Evolutionary conservation across 2,329 filamentous ascomycete species (phyloP), one percentile per base, ranked within the genome.

Genomic region (Colletotrichum graminicola): DNA sequence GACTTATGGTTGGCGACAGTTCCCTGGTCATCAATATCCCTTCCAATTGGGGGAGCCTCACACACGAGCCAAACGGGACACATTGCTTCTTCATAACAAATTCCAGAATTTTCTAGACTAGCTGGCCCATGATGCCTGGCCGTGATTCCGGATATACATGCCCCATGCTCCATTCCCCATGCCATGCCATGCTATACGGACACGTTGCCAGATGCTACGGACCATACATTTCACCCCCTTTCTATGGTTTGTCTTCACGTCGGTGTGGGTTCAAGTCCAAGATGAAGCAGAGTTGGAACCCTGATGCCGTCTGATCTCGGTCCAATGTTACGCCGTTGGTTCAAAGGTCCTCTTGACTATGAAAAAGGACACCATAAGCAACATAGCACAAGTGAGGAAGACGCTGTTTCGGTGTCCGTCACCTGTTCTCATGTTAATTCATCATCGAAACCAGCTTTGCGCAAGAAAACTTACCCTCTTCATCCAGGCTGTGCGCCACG

Each of bases 401-500:
- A 80, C 76, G 52, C 71, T 63, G 62, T 78, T 77, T 2, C 79
- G 75, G 62, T 80, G 78, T 18, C 69, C 71, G 29, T 78, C 76
- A 2, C 79, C 78, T 79, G 55, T 60, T 23, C 12, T 11, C 26
- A 16, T 12, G 36, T 71, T 39, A 71, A 65, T 45, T 45, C 14
- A 11, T 23, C 23, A 2, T 10, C 10, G 14, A 11, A 14, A 14
- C 18, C 55, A 6, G 11, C 21, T 36, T 7, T 26, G 4, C 16
- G n/a, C 12, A 29, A 7, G 12, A 26, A 3, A 45, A 57, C 65
- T 47, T 67, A 80, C 84, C 84, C 74, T 86, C 85, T 71, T 81
- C 78, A 6, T 84, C 84, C 49, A 85, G 76, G 23, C 80, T 79
- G 61, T 88, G 79, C 10, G 83, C 82, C 26, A 84, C 77, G 14